Base-by-base conservation (phyloP, 1,284 basidiomycete genomes). In the Ustilago esculenta region DNA sequence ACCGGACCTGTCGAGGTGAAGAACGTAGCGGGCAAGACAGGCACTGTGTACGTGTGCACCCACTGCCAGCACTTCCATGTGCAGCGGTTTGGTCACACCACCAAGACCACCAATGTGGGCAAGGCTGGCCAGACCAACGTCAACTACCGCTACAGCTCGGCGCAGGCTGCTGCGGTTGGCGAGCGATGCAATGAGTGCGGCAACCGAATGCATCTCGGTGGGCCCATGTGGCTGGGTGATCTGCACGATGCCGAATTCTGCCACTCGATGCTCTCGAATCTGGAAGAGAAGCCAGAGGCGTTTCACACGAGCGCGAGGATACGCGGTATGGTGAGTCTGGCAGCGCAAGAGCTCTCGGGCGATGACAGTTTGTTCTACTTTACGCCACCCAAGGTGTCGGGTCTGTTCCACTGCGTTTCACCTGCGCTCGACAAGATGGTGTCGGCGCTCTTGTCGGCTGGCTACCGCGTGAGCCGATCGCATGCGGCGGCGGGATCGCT, bases 161-260 rank as follows among this genome's bases (percentile, higher is more conserved):
- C 81, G 14, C 75, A 85, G 1, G 92, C 91, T 0, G 92, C 93
- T 0, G 84, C 88, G 0, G 86, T 89, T 0, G 79, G 82, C 11
- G 86, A 87, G 29, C 84, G 84, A 54, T 98, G 95, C 78, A 87
- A 87, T 1, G 90, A 97, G 80, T 98, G 95, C 79, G 88, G 89
- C 15, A 63, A 72, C 36, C 35, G 32, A 4, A 56, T 63, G 51
- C 36, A 63, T 32, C 40, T 94, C 24, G 92, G 91, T 18, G 95
- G 95, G 0, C 95, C 95, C 0, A 94, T 98, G 91, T 98, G 95
- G 95, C 88, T 91, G 14, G 94, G 90, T 1, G 87, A 90, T 0
- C 84, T 99, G 20, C 95, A 98, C 77, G 87, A 94, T 77, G 77
- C 84, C 1, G 84, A 84, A 0, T 99, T 98, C 75, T 87, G 92